A percentile compares a stretch with the other conserved stretches of the same genome.
Evolutionary conservation across 176 grass and related monocot genomes (phyloP).

Genomic region (Avena sativa): DNA sequence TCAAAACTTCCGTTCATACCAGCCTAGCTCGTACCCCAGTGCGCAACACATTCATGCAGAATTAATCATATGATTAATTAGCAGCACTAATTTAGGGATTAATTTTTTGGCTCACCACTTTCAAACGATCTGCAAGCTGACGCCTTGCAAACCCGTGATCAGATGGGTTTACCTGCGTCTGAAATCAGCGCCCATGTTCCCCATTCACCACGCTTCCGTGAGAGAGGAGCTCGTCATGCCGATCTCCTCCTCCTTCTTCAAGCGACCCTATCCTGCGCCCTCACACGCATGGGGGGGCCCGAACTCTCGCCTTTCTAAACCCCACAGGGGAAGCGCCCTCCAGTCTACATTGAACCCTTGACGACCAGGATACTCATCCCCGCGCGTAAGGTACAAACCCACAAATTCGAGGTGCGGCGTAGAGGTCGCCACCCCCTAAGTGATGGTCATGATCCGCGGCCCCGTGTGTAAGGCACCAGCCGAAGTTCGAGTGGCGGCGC

Average conservation of each 20-base stretch:
- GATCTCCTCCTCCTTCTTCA: constrained; percentile 40
- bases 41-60: too few species aligned
- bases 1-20: too few species aligned
- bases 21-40: too few species aligned
- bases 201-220: too few species aligned
- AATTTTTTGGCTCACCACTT: too few species aligned
- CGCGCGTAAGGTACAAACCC: neutral
- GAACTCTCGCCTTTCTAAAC: constrained; percentile 1
- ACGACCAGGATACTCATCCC: constrained; percentile 26
- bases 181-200: too few species aligned
- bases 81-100: too few species aligned
- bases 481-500: neutral
- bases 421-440: neutral
- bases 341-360: constrained; percentile 10
- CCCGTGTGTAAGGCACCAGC: neutral
- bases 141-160: too few species aligned
- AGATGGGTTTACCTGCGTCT: too few species aligned
- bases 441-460: constrained; percentile 10
- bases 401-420: neutral
- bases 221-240: neutral
- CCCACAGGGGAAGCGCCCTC: neutral
- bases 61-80: too few species aligned
- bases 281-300: constrained; percentile 16
- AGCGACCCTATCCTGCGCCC: neutral
- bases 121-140: too few species aligned